A percentile compares a stretch with the other conserved stretches of the same genome.
Conservation (phyloP, 805 yeast species). For the Starmerella roubikii region DNA sequence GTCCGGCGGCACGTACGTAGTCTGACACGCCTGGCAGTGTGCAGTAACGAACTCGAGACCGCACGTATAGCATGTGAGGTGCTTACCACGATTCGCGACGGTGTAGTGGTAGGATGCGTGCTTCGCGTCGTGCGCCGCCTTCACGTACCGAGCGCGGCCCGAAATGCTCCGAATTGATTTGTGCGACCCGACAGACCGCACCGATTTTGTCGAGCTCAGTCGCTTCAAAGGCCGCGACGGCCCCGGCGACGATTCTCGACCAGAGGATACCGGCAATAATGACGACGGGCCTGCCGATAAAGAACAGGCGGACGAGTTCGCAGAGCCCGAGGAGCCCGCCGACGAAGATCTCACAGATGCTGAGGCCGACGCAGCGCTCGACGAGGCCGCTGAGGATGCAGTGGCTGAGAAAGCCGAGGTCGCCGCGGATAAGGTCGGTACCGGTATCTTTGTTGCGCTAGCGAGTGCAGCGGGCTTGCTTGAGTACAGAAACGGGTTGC, state of each 20-base stretch:
- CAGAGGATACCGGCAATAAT: background rate
- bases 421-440: background rate
- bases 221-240: background rate
- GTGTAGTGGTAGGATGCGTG: constrained; percentile 10
- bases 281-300: too few species aligned
- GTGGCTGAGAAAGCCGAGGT: background rate
- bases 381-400: background rate
- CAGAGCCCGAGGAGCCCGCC: too few species aligned
- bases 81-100: constrained; percentile 7
- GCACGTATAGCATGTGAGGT: constrained; percentile 18
- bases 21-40: constrained; percentile 17
- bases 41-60: constrained; percentile 11
- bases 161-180: constrained; percentile 3
- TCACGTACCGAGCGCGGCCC: constrained; percentile 5
- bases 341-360: too few species aligned
- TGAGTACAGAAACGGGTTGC: too few species aligned
- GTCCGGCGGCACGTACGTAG: constrained; percentile 17
- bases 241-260: background rate
- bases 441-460: background rate
- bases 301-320: too few species aligned
- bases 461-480: background rate
- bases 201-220: background rate
- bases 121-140: constrained; percentile 15
- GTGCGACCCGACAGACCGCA: background rate
- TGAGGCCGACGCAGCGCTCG: too few species aligned